phyloP scores from a whole-genome alignment of 345 rosid species.

The Ricinus communis region DNA sequence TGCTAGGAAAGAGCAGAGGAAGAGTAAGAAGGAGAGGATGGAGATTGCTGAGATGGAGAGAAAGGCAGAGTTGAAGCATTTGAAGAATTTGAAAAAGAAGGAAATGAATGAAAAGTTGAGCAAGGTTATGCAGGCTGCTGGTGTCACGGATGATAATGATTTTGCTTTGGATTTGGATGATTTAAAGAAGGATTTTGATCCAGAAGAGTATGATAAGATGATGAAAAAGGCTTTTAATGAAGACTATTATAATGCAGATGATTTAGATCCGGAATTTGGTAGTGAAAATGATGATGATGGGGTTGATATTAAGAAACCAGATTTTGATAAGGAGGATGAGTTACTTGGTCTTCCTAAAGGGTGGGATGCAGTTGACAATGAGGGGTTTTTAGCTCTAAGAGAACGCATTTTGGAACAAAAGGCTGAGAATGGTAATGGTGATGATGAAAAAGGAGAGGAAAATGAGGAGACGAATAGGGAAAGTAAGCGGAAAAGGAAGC shows the following conservation, averaged over 20 bases:
- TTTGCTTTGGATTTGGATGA: constrained; percentile 36
- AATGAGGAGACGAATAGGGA: constrained; percentile 47
- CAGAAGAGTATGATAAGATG: constrained; percentile 70
- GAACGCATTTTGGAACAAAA: constrained; percentile 51
- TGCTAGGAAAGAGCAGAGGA: constrained; percentile 69
- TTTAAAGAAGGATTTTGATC: constrained; percentile 79
- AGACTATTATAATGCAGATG: constrained; percentile 63
- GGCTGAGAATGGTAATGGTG: constrained; percentile 24
- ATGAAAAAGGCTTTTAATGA: constrained; percentile 71
- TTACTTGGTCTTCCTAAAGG: constrained; percentile 75
- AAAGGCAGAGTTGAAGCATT: constrained; percentile 75
- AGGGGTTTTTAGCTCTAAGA: constrained; percentile 65
- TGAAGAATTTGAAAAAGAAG: constrained; percentile 87
- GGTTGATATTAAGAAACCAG: constrained; percentile 62
- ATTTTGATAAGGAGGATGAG: constrained; percentile 85
- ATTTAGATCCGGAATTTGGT: constrained; percentile 45
- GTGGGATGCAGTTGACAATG: constrained; percentile 56
- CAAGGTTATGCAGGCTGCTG: constrained; percentile 68
- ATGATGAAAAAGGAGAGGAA: constrained; percentile 1
- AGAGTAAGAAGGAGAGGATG: constrained; percentile 69
- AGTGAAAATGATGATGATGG: constrained; percentile 45
- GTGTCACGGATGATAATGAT: constrained; percentile 52
- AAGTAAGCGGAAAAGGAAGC: constrained; percentile 67
- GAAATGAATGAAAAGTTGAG: constrained; percentile 76
- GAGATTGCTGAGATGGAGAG: constrained; percentile 64